These are phyloP conservation scores for Colletotrichum somersetense DNA, from an alignment of 2,329 filamentous ascomycete genomes.

Conservation along the genomic window DNA sequence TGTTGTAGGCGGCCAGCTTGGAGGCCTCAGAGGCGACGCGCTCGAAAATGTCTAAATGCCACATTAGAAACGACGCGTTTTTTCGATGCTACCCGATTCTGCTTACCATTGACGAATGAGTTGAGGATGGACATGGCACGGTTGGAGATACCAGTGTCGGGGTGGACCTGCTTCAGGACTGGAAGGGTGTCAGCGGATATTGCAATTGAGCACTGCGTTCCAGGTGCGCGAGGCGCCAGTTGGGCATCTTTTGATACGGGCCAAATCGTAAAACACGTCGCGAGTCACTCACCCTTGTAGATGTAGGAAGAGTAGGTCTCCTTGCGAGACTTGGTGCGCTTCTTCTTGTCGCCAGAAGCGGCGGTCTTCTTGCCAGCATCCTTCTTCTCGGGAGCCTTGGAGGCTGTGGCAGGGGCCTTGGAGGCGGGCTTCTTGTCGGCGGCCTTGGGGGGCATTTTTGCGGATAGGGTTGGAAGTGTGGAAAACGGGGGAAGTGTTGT, in stretches of 20 bases:
- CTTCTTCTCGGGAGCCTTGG: slow-evolving; percentile 91
- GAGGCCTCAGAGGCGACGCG: slow-evolving; percentile 98
- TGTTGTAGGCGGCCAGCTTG: slow-evolving; percentile 99
- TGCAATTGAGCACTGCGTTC: not conserved
- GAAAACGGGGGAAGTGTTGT: slow-evolving; percentile 26
- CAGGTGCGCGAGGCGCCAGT: not conserved
- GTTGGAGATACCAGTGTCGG: slow-evolving; percentile 99
- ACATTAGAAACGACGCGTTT: slow-evolving; percentile 44
- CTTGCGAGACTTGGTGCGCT: slow-evolving; percentile 99
- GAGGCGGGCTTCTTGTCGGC: slow-evolving; percentile 99
- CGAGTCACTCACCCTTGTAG: slow-evolving; percentile 84
- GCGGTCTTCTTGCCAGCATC: slow-evolving; percentile 99
- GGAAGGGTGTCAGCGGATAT: slow-evolving; percentile 49
- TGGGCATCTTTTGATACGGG: too few relatives aligned
- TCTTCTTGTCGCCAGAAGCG: slow-evolving; percentile 98
- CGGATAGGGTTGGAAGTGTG: slow-evolving; percentile 30
- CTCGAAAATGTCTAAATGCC: slow-evolving; percentile 91
- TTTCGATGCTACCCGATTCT: not conserved
- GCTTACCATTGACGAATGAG: slow-evolving; percentile 96
- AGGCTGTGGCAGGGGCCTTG: slow-evolving; percentile 87
- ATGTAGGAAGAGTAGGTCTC: slow-evolving; percentile 99
- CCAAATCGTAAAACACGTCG: too few relatives aligned
- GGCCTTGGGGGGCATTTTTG: slow-evolving; percentile 96
- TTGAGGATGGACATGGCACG: slow-evolving; percentile 99
- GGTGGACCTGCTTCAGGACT: slow-evolving; percentile 99